Conservation (phyloP, 2,329 filamentous ascomycete species). For the Myriosclerotinia curreyana region DNA sequence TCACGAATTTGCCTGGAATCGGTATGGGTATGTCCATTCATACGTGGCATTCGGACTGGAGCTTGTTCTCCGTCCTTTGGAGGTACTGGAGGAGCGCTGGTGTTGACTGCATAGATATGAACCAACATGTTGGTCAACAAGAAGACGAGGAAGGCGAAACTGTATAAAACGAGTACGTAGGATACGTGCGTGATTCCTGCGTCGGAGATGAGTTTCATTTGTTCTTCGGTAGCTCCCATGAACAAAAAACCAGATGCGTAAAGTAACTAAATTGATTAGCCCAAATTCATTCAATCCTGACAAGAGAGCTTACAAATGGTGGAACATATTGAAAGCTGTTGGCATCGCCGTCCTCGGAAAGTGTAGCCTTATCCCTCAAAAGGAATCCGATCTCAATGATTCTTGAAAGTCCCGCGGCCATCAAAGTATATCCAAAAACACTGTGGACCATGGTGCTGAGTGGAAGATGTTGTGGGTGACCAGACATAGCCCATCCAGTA, state of each 20-base stretch:
- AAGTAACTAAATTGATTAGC: slow-evolving; percentile 60
- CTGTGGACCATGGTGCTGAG: slow-evolving; percentile 84
- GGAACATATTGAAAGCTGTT: slow-evolving; percentile 72
- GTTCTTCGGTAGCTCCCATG: slow-evolving; percentile 96
- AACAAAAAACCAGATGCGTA: slow-evolving; percentile 94
- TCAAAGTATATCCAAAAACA: slow-evolving; percentile 91
- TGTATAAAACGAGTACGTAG: slow-evolving; percentile 89
- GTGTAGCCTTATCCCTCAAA: slow-evolving; percentile 65
- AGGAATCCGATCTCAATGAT: slow-evolving; percentile 92
- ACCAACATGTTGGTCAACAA: slow-evolving; percentile 87
- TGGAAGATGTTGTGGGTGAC: slow-evolving; percentile 79
- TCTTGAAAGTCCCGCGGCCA: slow-evolving; percentile 79
- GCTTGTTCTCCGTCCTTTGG: slow-evolving; percentile 37
- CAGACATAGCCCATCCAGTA: slow-evolving; percentile 94
- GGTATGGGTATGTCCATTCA: slow-evolving; percentile 40
- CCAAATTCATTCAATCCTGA: slow-evolving; percentile 18
- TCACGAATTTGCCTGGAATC: slow-evolving; percentile 65
- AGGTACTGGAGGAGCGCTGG: slow-evolving; percentile 41
- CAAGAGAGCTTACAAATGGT: slow-evolving; percentile 58
- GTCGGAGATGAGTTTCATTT: slow-evolving; percentile 74
- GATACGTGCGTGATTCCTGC: slow-evolving; percentile 83
- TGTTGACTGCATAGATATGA: slow-evolving; percentile 69
- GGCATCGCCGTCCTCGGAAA: slow-evolving; percentile 66
- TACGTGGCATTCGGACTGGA: slow-evolving; percentile 30
- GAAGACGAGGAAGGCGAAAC: slow-evolving; percentile 84